Evolutionary conservation across 768 basidiomycete species (phyloP).

Genomic region (Boletus rubescentipes): DNA sequence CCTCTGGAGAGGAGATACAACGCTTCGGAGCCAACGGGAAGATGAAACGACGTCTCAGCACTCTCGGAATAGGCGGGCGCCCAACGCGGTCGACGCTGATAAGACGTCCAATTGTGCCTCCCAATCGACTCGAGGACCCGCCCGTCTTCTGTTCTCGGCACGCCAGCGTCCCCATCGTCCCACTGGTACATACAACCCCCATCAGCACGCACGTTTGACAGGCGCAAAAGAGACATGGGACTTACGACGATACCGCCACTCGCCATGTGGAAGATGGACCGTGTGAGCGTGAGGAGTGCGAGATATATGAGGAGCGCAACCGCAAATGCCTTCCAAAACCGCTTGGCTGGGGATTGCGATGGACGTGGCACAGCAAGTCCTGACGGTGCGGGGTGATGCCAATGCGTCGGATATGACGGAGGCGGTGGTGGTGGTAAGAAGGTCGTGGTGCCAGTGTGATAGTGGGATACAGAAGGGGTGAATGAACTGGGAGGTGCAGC

Average conservation of each 20-base stretch:
- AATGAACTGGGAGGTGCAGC: background rate
- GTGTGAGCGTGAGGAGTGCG: background rate
- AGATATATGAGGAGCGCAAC: constrained; percentile 14
- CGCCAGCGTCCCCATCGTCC: background rate
- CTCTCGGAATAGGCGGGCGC: constrained; percentile 10
- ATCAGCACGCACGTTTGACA: background rate
- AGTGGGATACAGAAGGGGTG: constrained; percentile 1
- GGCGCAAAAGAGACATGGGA: no score
- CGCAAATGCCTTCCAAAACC: constrained; percentile 18
- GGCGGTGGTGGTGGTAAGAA: constrained; percentile 2
- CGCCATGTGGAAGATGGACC: constrained; percentile 1
- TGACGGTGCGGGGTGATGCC: background rate
- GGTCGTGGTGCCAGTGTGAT: background rate
- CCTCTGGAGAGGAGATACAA: constrained; percentile 38
- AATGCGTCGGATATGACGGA: constrained; percentile 13
- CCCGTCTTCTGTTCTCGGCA: constrained; percentile 17
- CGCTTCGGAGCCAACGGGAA: constrained; percentile 30
- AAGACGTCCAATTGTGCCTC: constrained; percentile 13
- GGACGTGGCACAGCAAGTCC: background rate
- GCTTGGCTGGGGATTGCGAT: constrained; percentile 1
- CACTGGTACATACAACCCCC: background rate
- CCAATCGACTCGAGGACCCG: constrained; percentile 12
- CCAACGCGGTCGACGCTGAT: constrained; percentile 17
- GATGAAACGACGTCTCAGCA: constrained; percentile 26
- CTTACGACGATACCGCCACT: background rate